A percentile compares a stretch with the other conserved stretches of the same genome.
These are phyloP conservation scores for Zasmidium angulare DNA, from an alignment of 2,329 filamentous ascomycete genomes.

Conservation along the genomic window DNA sequence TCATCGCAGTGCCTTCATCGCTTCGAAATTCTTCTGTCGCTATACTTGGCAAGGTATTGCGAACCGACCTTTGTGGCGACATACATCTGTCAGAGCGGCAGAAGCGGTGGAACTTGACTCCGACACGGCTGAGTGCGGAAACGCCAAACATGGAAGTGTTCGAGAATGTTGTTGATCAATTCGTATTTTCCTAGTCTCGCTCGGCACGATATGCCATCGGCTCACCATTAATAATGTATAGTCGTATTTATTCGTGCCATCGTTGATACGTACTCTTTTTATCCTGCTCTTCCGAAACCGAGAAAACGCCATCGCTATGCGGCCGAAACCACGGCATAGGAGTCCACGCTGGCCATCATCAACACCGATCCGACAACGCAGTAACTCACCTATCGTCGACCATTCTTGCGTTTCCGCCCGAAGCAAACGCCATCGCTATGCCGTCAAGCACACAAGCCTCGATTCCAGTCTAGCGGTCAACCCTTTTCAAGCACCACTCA, in stretches of 20 bases:
- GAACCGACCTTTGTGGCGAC: background rate
- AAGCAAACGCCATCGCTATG: slow-evolving; percentile 5
- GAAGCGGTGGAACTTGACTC: background rate
- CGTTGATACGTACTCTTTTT: background rate
- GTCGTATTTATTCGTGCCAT: background rate
- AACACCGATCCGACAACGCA: no score
- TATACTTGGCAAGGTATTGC: background rate
- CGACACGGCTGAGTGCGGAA: no score
- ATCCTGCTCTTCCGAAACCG: background rate
- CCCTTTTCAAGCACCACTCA: background rate
- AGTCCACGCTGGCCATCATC: no score
- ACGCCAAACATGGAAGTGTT: no score
- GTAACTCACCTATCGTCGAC: no score
- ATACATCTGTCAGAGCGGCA: background rate
- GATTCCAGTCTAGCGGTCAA: background rate
- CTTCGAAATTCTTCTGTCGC: background rate
- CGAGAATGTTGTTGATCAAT: no score
- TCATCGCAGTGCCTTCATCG: background rate
- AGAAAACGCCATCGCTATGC: background rate
- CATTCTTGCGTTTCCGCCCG: background rate
- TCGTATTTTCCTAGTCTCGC: no score
- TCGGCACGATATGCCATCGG: background rate
- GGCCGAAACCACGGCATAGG: no score
- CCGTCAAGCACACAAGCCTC: background rate
- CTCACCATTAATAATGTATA: background rate